These are phyloP conservation scores for Fusarium sp. DNA, from an alignment of 2,329 filamentous ascomycete genomes.

Conservation along the genomic window DNA sequence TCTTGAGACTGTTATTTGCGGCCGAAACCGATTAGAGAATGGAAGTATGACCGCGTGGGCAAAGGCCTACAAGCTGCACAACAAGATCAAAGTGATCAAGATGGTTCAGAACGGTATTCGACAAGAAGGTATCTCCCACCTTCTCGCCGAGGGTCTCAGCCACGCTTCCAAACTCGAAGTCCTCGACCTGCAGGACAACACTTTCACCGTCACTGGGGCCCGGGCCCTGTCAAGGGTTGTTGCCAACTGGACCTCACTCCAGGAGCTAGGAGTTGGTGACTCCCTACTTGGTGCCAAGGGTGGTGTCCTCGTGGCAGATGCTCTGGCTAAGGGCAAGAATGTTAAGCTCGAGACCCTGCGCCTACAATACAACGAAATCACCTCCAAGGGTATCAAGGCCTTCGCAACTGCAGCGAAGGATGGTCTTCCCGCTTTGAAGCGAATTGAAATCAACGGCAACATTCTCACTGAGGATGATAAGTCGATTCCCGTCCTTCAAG, in stretches of 20 bases:
- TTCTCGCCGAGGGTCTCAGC: constrained; percentile 82
- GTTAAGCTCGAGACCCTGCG: constrained; percentile 82
- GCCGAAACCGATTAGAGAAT: constrained; percentile 94
- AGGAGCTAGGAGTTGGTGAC: constrained; percentile 90
- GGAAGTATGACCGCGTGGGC: constrained; percentile 98
- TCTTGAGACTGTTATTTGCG: constrained; percentile 97
- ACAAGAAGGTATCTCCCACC: constrained; percentile 86
- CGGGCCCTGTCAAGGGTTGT: constrained; percentile 81
- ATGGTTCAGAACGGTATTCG: constrained; percentile 99
- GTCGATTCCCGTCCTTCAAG: constrained; percentile 74
- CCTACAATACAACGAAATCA: constrained; percentile 96
- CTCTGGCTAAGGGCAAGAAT: constrained; percentile 81
- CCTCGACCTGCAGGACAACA: constrained; percentile 96
- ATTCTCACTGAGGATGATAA: constrained; percentile 90
- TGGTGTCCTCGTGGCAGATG: constrained; percentile 76
- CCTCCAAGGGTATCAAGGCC: constrained; percentile 76
- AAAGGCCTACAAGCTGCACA: constrained; percentile 84
- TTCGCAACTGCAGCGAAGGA: constrained; percentile 76
- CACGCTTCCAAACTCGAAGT: constrained; percentile 76
- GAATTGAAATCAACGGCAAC: constrained; percentile 96
- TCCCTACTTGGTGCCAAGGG: constrained; percentile 85
- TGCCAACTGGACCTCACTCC: constrained; percentile 77
- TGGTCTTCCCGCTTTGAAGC: constrained; percentile 79
- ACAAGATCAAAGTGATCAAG: constrained; percentile 84
- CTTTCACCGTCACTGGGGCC: constrained; percentile 86